These are phyloP conservation scores for Mycena rosella DNA, from an alignment of 768 basidiomycete species.

Conservation along the genomic window DNA sequence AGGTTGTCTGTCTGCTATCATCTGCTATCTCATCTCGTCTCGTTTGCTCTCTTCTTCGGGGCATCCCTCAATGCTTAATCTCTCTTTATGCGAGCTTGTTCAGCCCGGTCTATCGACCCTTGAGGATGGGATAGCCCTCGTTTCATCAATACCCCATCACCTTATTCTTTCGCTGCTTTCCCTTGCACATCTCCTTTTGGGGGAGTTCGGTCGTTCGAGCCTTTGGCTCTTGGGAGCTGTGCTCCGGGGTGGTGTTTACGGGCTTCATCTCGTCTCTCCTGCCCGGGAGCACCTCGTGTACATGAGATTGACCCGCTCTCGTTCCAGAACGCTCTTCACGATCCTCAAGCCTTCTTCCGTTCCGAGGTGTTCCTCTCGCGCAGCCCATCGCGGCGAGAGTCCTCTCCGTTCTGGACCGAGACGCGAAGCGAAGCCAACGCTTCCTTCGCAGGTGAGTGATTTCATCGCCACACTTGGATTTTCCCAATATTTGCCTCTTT, in stretches of 20 bases:
- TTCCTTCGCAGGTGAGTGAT: conserved; percentile 4
- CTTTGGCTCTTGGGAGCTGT: conserved; percentile 24
- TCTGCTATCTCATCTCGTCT: background rate
- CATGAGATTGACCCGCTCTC: conserved; percentile 21
- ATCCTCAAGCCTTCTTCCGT: background rate
- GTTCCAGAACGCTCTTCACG: conserved; percentile 19
- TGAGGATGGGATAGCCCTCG: conserved; percentile 12
- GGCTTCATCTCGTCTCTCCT: conserved; percentile 21
- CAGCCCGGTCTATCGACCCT: conserved; percentile 10
- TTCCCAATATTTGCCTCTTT: background rate
- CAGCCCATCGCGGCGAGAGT: background rate
- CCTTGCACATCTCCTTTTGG: conserved; percentile 18
- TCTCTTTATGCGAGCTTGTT: conserved; percentile 6
- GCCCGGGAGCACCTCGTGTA: conserved; percentile 15
- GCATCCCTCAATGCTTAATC: background rate
- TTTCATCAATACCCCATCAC: background rate
- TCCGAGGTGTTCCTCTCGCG: conserved; percentile 1
- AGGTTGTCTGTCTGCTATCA: background rate
- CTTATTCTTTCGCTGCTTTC: background rate
- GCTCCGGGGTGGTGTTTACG: conserved; percentile 16
- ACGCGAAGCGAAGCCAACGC: background rate
- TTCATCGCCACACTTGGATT: background rate
- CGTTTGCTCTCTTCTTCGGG: background rate
- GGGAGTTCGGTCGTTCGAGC: conserved; percentile 11
- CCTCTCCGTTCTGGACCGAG: conserved; percentile 5